phyloP scores from a whole-genome alignment of 1,284 basidiomycete genomes.

The Athelia psychrophila region DNA sequence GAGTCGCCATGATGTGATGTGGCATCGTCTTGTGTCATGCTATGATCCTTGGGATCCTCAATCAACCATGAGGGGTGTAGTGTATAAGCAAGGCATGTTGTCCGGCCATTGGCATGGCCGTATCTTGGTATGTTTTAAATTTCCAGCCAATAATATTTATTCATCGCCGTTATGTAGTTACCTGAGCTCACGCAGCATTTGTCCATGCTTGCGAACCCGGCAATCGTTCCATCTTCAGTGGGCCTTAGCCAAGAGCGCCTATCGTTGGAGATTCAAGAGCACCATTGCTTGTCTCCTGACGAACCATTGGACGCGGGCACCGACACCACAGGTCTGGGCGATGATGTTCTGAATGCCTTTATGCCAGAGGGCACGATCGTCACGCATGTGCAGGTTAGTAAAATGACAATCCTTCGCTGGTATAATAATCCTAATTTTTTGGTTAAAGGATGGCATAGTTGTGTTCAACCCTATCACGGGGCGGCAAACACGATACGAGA shows the following conservation, averaged over 20 bases:
- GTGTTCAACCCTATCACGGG: slow-evolving; percentile 29
- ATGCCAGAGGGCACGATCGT: slow-evolving; percentile 33
- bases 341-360: slow-evolving; percentile 46
- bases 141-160: slow-evolving; percentile 13
- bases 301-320: slow-evolving; percentile 31
- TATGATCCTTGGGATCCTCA: slow-evolving; percentile 29
- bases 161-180: slow-evolving; percentile 16
- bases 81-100: slow-evolving; percentile 39
- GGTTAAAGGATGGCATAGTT: too few species aligned
- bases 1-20: slow-evolving; percentile 36
- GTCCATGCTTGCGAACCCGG: slow-evolving; percentile 18
- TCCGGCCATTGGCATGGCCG: slow-evolving; percentile 41
- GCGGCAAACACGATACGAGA: slow-evolving; percentile 38
- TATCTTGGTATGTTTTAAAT: slow-evolving; percentile 28
- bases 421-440: too few species aligned
- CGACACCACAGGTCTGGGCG: slow-evolving; percentile 25
- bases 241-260: slow-evolving; percentile 32
- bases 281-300: slow-evolving; percentile 39
- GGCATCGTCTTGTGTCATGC: slow-evolving; percentile 41
- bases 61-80: slow-evolving; percentile 32
- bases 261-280: slow-evolving; percentile 39
- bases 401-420: neutral
- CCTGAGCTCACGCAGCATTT: slow-evolving; percentile 20
- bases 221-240: slow-evolving; percentile 16
- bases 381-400: slow-evolving; percentile 29